Evolutionary conservation across 352 stramenopile genomes (phyloP), one percentile per base, ranked within the genome.

Genomic region (Globisporangium lucens): DNA sequence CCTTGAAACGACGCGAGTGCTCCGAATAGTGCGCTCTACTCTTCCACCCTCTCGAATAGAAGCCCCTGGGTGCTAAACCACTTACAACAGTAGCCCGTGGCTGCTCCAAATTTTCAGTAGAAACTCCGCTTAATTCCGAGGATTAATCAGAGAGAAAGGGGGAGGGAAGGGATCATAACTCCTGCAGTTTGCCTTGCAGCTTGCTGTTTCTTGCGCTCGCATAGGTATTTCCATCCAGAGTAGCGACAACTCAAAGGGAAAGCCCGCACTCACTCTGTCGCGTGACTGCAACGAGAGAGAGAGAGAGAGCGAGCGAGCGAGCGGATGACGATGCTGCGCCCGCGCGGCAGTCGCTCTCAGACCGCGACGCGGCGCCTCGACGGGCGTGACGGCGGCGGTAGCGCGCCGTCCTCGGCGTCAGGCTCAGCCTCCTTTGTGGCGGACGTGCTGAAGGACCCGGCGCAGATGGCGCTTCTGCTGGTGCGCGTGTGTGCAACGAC

Each of bases 391-490:
- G 62, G 7, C 51, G 62, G 46, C n/a, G 20, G 61, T 24, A 17
- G 17, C 6, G 43, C 43, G 17, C 1, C 7, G 17, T 51, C 43
- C 6, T 51, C 43, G 7, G 22, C 43, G 6, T 51, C 43, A n/a
- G 17, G 5, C 17, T 51, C 43, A 22, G 43, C 43, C 43, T 51
- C 43, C 43, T 51, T n/a, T 20, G n/a, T 58, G 5, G 52, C 75
- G 60, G 43, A 66, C 24, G 30, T 56, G 22, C 66, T 87, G 38
- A 76, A 71, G 49, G 74, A 84, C 66, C 80, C 80, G 15, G 75
- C 72, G 64, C 78, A 72, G 22, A 70, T 87, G 69, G 77, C 77
- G 20, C 68, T 70, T 36, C 56, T 89, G 65, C 77, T 89, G 51
- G 67, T 79, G 35, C 80, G 78, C 57, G 74, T 72, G 33, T 84